Conservation (phyloP, 108 stramenopile genomes). For the Parietichytrium sp. region DNA sequence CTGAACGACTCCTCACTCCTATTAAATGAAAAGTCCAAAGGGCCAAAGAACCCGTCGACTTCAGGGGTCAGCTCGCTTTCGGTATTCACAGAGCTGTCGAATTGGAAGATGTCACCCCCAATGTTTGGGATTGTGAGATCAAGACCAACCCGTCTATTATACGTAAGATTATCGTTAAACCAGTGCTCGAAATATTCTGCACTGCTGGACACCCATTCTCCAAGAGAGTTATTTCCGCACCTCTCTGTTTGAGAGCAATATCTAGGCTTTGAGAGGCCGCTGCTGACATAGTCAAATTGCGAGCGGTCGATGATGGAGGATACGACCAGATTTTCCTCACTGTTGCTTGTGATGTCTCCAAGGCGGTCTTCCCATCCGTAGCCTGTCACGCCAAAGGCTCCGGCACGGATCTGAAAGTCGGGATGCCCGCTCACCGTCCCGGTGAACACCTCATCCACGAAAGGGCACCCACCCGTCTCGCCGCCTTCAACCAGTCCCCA, state of each 20-base stretch:
- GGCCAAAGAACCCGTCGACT: slow-evolving; percentile 27
- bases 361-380: background rate
- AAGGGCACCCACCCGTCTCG: background rate
- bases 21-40: background rate
- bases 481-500: background rate
- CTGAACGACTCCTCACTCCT: too few species aligned
- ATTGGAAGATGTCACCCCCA: background rate
- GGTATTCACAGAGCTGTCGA: too few species aligned
- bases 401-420: background rate
- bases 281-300: background rate
- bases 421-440: background rate
- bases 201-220: background rate
- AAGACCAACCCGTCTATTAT: background rate
- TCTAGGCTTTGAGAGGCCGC: background rate
- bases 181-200: background rate
- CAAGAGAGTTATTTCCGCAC: background rate
- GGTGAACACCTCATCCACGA: background rate
- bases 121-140: background rate
- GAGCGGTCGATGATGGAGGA: slow-evolving; percentile 5
- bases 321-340: background rate
- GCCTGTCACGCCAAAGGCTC: background rate
- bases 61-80: too few species aligned
- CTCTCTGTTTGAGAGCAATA: background rate
- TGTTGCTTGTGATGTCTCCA: background rate
- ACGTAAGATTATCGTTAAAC: background rate